These are phyloP conservation scores for Coemansia aciculifera DNA, from an alignment of 192 early-diverging fungal species.

Conservation along the genomic window DNA sequence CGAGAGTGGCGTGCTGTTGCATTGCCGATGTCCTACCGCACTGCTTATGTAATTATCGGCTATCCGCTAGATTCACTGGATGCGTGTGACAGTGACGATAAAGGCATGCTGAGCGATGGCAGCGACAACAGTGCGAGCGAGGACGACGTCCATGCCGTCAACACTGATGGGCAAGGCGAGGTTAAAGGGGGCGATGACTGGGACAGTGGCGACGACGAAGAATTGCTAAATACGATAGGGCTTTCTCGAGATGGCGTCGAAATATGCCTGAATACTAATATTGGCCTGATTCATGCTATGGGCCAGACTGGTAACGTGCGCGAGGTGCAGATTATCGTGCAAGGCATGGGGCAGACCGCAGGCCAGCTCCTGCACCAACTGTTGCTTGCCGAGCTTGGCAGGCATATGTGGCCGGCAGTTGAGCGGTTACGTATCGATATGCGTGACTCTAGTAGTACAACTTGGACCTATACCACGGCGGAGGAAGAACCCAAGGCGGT, in stretches of 20 bases:
- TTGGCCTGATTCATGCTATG: background rate
- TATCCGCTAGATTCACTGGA: background rate
- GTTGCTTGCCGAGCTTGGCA: background rate
- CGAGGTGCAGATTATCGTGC: background rate
- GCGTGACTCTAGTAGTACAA: background rate
- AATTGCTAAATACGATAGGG: too few species aligned
- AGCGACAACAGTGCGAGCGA: too few species aligned
- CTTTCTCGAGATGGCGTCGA: too few species aligned
- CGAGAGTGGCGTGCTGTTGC: background rate
- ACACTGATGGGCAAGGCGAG: too few species aligned
- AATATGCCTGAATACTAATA: background rate
- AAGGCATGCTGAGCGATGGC: too few species aligned
- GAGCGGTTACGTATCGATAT: background rate
- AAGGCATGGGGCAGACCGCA: background rate
- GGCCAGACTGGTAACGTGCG: background rate
- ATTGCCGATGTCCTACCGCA: constrained; percentile 4
- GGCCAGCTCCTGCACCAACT: background rate
- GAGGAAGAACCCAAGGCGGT: background rate
- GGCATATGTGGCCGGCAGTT: background rate
- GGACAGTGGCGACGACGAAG: background rate
- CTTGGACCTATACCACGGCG: background rate
- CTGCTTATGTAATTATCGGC: background rate
- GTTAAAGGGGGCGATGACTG: too few species aligned
- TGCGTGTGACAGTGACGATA: background rate
- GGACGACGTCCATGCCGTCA: too few species aligned